A percentile compares a stretch with the other conserved stretches of the same genome.
Evolutionary conservation across 768 basidiomycete species (phyloP).

Genomic region (Lactarius sanguifluus): DNA sequence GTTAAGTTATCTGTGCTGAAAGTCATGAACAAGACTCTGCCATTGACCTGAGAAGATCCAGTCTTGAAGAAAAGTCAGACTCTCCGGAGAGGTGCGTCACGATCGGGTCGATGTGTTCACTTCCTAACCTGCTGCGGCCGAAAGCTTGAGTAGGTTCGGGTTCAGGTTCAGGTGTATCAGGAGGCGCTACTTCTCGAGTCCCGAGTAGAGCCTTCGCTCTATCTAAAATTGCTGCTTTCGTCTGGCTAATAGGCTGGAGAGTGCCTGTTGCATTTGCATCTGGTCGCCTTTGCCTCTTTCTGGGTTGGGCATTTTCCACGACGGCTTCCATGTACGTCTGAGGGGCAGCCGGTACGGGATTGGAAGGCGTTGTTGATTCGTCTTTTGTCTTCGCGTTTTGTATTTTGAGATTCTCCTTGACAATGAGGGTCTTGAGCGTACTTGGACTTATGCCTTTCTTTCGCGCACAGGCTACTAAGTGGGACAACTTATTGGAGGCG

Average conservation of each 20-base stretch:
- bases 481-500: constrained; percentile 57
- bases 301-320: constrained; percentile 23
- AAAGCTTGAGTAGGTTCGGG: constrained; percentile 32
- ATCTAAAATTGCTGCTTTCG: constrained; percentile 27
- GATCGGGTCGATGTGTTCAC: constrained; percentile 3
- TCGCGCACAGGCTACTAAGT: constrained; percentile 68
- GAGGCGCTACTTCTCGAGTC: neutral
- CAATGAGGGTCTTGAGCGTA: constrained; percentile 54
- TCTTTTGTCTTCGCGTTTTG: neutral
- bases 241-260: constrained; percentile 26
- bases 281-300: constrained; percentile 18
- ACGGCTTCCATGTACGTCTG: constrained; percentile 28
- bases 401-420: constrained; percentile 43
- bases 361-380: neutral
- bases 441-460: constrained; percentile 54
- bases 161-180: constrained; percentile 19
- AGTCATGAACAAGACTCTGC: neutral
- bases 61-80: constrained; percentile 16
- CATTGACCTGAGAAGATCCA: constrained; percentile 25
- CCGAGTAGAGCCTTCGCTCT: constrained; percentile 28
- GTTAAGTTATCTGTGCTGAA: neutral
- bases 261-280: constrained; percentile 11
- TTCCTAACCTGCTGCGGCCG: constrained; percentile 30
- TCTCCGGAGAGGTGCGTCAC: constrained; percentile 13
- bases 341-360: neutral